Evolutionary conservation across 495 filamentous ascomycete genomes (phyloP).

Genomic region (Hypomontagnella monticulosa): DNA sequence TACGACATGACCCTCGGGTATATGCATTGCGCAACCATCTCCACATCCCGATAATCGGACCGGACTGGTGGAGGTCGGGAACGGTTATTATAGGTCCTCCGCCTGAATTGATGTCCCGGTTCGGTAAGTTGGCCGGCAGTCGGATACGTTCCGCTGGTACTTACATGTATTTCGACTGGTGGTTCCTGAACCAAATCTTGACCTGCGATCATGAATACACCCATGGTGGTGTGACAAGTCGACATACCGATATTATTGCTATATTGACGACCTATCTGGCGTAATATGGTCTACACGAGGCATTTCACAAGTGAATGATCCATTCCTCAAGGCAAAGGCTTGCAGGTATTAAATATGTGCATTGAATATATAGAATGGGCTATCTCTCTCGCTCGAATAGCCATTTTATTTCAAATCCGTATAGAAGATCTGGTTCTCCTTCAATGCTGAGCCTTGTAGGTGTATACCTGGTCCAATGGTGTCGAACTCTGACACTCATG

Average conservation of each 20-base stretch:
- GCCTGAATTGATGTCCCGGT: background rate
- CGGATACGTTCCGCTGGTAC: background rate
- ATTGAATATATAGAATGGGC: conserved; percentile 7
- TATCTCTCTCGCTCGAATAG: background rate
- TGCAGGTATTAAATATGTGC: conserved; percentile 26
- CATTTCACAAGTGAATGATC: background rate
- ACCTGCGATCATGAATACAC: too few species aligned
- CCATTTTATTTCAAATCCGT: conserved; percentile 4
- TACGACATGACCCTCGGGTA: background rate
- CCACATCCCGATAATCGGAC: conserved; percentile 45
- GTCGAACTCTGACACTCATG: background rate
- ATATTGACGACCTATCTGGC: too few species aligned
- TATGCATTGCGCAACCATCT: conserved; percentile 8
- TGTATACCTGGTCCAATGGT: conserved; percentile 3
- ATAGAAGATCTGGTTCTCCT: background rate
- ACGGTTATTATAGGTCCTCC: conserved; percentile 16
- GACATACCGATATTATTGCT: too few species aligned
- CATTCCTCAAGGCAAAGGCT: background rate
- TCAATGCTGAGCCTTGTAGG: conserved; percentile 5
- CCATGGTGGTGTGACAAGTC: too few species aligned
- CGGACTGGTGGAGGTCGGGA: conserved; percentile 16
- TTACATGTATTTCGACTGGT: background rate
- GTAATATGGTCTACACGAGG: background rate
- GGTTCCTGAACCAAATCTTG: background rate
- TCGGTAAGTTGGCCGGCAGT: conserved; percentile 35